A percentile compares a stretch with the other conserved stretches of the same genome.
phyloP scores from a whole-genome alignment of 1,284 basidiomycete species.

The Naganishia liquefaciens region DNA sequence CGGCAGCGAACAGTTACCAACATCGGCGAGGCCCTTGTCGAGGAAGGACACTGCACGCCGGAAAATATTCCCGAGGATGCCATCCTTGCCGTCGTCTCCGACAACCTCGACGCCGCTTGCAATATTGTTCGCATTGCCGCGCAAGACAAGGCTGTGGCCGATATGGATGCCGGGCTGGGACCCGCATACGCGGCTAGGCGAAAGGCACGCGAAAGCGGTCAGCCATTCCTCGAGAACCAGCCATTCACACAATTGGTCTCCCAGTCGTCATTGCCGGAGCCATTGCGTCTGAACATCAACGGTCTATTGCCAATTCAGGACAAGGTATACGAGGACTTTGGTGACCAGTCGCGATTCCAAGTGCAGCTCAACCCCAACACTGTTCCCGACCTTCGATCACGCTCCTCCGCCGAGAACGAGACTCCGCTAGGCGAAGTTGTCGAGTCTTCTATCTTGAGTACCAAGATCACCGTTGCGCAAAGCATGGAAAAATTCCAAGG shows the following conservation, averaged over 20 bases:
- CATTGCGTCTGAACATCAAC: slow-evolving; percentile 77
- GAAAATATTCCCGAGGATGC: slow-evolving; percentile 59
- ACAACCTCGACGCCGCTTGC: slow-evolving; percentile 94
- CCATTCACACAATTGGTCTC: slow-evolving; percentile 70
- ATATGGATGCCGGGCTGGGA: slow-evolving; percentile 88
- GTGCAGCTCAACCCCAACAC: not conserved
- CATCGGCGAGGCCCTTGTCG: slow-evolving; percentile 74
- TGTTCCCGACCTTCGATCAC: slow-evolving; percentile 3
- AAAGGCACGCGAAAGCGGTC: slow-evolving; percentile 74
- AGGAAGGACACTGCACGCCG: slow-evolving; percentile 30
- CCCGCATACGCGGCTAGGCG: slow-evolving; percentile 79
- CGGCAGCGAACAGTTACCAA: slow-evolving; percentile 90
- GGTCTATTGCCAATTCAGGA: slow-evolving; percentile 82
- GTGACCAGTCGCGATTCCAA: slow-evolving; percentile 55
- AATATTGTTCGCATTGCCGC: slow-evolving; percentile 95
- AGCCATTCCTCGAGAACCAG: slow-evolving; percentile 84
- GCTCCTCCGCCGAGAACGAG: slow-evolving; percentile 36
- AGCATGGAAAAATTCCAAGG: slow-evolving; percentile 58
- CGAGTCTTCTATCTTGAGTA: slow-evolving; percentile 36
- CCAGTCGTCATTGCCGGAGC: slow-evolving; percentile 79
- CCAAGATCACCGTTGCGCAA: slow-evolving; percentile 41
- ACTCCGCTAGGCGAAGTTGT: slow-evolving; percentile 37
- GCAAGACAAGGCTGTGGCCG: slow-evolving; percentile 93
- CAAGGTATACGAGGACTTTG: slow-evolving; percentile 94
- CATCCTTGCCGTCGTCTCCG: slow-evolving; percentile 78